These are phyloP conservation scores for Nakazawaea wickerhamii DNA, from an alignment of 805 yeast species.

Conservation along the genomic window DNA sequence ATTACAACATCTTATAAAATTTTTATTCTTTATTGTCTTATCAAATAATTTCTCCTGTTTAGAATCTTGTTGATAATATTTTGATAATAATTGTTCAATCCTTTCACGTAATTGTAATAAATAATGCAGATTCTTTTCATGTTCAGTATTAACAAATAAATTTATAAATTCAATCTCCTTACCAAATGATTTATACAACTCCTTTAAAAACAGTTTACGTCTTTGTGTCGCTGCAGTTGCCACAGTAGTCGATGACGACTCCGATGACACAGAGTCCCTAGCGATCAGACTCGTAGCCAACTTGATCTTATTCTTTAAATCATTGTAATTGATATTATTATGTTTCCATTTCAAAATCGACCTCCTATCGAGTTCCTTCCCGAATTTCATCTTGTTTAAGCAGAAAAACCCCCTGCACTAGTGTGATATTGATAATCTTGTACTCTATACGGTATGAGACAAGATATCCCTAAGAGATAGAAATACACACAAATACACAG, in stretches of 20 bases:
- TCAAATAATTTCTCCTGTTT: neutral
- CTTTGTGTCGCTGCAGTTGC: neutral
- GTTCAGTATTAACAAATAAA: constrained; percentile 60
- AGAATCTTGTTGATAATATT: neutral
- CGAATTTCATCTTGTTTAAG: constrained; percentile 96
- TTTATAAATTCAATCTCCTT: constrained; percentile 58
- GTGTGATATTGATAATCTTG: neutral
- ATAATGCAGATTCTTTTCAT: constrained; percentile 61
- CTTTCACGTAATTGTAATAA: constrained; percentile 19
- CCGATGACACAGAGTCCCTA: constrained; percentile 6
- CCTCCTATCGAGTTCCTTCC: constrained; percentile 63
- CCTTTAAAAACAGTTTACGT: constrained; percentile 22
- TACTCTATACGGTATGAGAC: no score
- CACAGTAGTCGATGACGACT: neutral
- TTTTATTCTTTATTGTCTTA: constrained; percentile 15
- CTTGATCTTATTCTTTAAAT: constrained; percentile 61
- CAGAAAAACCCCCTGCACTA: no score
- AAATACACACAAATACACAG: neutral
- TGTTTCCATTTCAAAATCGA: constrained; percentile 87
- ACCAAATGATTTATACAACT: constrained; percentile 38
- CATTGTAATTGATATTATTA: constrained; percentile 80
- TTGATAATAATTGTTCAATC: constrained; percentile 4
- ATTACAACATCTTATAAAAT: constrained; percentile 22
- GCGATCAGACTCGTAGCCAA: constrained; percentile 37
- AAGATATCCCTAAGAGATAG: no score